These are phyloP conservation scores for Clitoria ternatea DNA, from an alignment of 306 rosid genomes.

Conservation along the genomic window DNA sequence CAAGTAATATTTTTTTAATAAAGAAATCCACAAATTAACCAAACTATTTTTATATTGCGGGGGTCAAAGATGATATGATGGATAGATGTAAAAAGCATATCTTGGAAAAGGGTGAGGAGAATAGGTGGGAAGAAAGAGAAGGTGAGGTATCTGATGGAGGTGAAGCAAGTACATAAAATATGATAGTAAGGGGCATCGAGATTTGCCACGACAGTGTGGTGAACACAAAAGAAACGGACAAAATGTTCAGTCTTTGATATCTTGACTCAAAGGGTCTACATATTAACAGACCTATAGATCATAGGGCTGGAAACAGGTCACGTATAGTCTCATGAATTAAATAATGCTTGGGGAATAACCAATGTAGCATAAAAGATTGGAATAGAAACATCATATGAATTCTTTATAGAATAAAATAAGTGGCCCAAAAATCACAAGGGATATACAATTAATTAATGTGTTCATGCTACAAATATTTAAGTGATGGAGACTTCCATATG, in stretches of 20 bases:
- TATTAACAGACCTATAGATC: neutral
- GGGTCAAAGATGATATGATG: neutral
- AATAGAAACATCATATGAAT: slow-evolving; percentile 63
- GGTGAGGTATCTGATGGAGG: slow-evolving; percentile 28
- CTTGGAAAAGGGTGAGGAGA: slow-evolving; percentile 21
- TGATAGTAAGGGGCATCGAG: slow-evolving; percentile 37
- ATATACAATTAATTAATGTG: slow-evolving; percentile 46
- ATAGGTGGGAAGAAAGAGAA: slow-evolving; percentile 8
- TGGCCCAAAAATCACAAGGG: slow-evolving; percentile 28
- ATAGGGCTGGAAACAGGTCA: slow-evolving; percentile 31
- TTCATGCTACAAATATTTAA: slow-evolving; percentile 44
- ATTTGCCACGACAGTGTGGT: slow-evolving; percentile 35
- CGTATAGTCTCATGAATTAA: slow-evolving; percentile 18
- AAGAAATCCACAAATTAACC: too few relatives aligned
- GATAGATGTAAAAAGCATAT: neutral
- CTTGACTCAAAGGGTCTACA: slow-evolving; percentile 41
- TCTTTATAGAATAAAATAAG: slow-evolving; percentile 33
- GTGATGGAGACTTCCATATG: slow-evolving; percentile 43
- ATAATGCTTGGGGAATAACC: slow-evolving; percentile 20
- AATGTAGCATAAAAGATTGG: slow-evolving; percentile 52
- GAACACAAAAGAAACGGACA: slow-evolving; percentile 37
- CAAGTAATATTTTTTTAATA: too few relatives aligned
- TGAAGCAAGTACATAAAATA: slow-evolving; percentile 29
- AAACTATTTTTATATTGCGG: too few relatives aligned
- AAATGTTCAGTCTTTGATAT: slow-evolving; percentile 44